Conservation (phyloP, 2,329 filamentous ascomycete species). For the Amauroascus verrucosus region DNA sequence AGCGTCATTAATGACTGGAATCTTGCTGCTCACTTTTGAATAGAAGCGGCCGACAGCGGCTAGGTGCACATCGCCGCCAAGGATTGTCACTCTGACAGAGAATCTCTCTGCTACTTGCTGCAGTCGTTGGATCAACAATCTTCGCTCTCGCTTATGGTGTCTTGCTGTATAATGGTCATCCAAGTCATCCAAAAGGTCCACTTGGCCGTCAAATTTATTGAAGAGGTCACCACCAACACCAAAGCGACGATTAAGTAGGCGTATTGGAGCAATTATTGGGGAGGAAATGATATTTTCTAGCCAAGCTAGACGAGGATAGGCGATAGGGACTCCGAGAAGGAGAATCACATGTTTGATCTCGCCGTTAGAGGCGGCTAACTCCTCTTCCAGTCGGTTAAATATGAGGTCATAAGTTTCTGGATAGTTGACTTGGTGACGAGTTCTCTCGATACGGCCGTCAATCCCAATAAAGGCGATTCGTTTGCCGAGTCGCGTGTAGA, state of each 20-base stretch:
- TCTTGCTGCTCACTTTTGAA: slow-evolving; percentile 47
- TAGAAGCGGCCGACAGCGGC: slow-evolving; percentile 57
- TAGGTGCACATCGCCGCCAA: slow-evolving; percentile 55
- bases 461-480: slow-evolving; percentile 55
- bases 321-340: slow-evolving; percentile 61
- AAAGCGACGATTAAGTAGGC: slow-evolving; percentile 81
- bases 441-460: slow-evolving; percentile 60
- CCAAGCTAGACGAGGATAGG: slow-evolving; percentile 72
- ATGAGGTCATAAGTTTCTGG: slow-evolving; percentile 52
- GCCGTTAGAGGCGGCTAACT: slow-evolving; percentile 43
- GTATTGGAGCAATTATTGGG: slow-evolving; percentile 77
- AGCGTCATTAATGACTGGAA: slow-evolving; percentile 49
- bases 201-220: slow-evolving; percentile 79
- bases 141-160: slow-evolving; percentile 83
- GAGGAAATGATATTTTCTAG: slow-evolving; percentile 84
- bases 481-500: slow-evolving; percentile 55
- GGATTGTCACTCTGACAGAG: slow-evolving; percentile 50
- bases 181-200: slow-evolving; percentile 55
- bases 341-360: slow-evolving; percentile 54
- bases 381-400: slow-evolving; percentile 45
- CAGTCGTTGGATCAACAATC: slow-evolving; percentile 55
- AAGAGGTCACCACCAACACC: slow-evolving; percentile 77
- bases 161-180: slow-evolving; percentile 75
- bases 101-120: slow-evolving; percentile 49
- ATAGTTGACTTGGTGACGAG: slow-evolving; percentile 89